Evolutionary conservation across 257 asterid species (phyloP).

Genomic region (Jacaranda mimosifolia): DNA sequence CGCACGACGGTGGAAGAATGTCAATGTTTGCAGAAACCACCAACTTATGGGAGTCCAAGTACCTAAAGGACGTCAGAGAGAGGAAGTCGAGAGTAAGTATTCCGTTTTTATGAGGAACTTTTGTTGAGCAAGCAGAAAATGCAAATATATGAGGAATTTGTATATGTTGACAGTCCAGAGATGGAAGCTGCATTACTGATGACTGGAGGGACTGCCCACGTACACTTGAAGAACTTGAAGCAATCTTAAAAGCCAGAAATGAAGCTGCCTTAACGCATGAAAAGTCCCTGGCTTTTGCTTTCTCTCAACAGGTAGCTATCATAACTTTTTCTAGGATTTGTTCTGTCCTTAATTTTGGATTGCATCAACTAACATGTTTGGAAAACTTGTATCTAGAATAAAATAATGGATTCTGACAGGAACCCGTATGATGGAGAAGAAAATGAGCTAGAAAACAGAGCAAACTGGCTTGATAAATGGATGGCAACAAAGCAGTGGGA

Average conservation of each 20-base stretch:
- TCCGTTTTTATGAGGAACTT: background rate
- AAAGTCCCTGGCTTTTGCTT: constrained; percentile 69
- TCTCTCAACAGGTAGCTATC: constrained; percentile 68
- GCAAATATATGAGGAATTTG: background rate
- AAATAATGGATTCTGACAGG: constrained; percentile 45
- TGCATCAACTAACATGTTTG: constrained; percentile 4
- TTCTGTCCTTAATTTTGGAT: background rate
- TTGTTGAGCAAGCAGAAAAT: background rate
- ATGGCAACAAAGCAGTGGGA: constrained; percentile 76
- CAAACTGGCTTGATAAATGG: constrained; percentile 68
- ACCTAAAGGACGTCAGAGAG: constrained; percentile 61
- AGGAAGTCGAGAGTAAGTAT: constrained; percentile 67
- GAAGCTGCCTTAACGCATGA: constrained; percentile 72
- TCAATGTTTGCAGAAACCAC: constrained; percentile 79
- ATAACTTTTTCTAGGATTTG: background rate
- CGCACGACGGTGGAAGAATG: constrained; percentile 78
- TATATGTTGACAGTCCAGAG: constrained; percentile 60
- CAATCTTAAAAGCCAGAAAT: constrained; percentile 71
- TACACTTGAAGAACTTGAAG: constrained; percentile 79
- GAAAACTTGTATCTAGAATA: constrained; percentile 37
- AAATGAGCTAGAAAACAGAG: constrained; percentile 53
- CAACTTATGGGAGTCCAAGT: constrained; percentile 72
- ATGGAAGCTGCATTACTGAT: constrained; percentile 64
- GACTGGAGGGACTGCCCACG: constrained; percentile 83
- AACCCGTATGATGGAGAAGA: constrained; percentile 46